These are phyloP conservation scores for Colletotrichum chlorophyti DNA, from an alignment of 2,329 filamentous ascomycete species.

Conservation along the genomic window DNA sequence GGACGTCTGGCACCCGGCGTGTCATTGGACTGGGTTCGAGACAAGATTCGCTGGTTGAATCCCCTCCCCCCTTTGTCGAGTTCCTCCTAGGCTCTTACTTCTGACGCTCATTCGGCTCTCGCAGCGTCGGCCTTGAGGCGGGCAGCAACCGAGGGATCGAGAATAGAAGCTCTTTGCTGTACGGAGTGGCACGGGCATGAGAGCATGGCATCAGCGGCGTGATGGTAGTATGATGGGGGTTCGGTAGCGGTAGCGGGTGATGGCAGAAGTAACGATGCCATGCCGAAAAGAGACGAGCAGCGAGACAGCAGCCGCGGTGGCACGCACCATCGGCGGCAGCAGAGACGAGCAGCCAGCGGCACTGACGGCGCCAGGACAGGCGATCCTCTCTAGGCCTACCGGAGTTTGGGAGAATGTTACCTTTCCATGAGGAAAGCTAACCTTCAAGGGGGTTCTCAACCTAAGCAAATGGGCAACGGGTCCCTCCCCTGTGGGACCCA, in stretches of 20 bases:
- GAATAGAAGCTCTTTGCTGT: conserved; percentile 21
- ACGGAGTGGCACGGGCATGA: not conserved
- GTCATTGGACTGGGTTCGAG: conserved; percentile 12
- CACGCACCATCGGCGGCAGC: not conserved
- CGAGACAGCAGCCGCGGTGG: not conserved
- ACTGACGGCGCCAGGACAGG: not conserved
- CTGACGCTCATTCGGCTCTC: conserved; percentile 3
- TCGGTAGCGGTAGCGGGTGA: conserved; percentile 10
- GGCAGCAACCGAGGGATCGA: conserved; percentile 1
- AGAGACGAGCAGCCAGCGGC: not conserved
- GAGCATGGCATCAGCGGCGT: conserved; percentile 20
- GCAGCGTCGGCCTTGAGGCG: not conserved
- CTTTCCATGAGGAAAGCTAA: too few species aligned
- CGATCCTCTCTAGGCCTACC: not conserved
- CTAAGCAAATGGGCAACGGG: conserved; percentile 26
- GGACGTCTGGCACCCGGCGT: conserved; percentile 9
- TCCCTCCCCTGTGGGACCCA: conserved; percentile 4
- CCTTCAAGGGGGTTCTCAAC: too few species aligned
- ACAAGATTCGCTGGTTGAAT: conserved; percentile 10
- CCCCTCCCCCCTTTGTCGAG: too few species aligned
- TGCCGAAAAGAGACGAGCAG: conserved; percentile 6
- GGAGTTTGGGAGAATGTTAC: not conserved
- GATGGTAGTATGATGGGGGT: conserved; percentile 21
- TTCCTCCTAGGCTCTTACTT: conserved; percentile 9
- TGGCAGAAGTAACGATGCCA: conserved; percentile 4